Base-by-base conservation (phyloP, 139 green algal genomes). In the Auxenochlorella pyrenoidosa region DNA sequence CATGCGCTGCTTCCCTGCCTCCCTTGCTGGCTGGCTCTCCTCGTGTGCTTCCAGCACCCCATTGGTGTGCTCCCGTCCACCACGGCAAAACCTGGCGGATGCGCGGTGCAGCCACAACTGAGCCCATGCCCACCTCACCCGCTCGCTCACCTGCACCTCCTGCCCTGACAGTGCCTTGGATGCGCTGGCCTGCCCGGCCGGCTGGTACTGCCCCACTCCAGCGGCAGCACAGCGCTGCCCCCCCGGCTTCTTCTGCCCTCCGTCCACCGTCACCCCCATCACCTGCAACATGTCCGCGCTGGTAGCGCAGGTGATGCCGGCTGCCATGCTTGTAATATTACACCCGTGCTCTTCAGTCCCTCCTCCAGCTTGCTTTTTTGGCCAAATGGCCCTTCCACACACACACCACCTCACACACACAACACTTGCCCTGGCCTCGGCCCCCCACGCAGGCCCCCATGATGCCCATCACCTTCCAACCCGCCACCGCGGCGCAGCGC, bases 171-270 rank as follows among this genome's bases (percentile, higher is more conserved):
- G 89, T 30, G 89, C 79, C 0, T 32, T 92, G 6, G 59, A 51
- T 26, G 68, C 24, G 58, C 73, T 92, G 58, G 66, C 36, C 21
- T 93, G 91, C 82, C 91, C 87, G 16, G 26, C 88, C 5, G 87
- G 90, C 16, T 79, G 66, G 32, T 94, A 89, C 70, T 94, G 91
- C 79, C 90, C 91, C 22, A 89, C 71, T 10, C 86, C 90, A 22
- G 77, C 66, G 24, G 59, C 75, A 0, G 24, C 51, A 5, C 78
- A 80, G 4, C 63, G 59, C 71, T 94, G 91, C 75, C 89, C 86
- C 2, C 41, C 88, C 13, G 91, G 90, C 30, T 79, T 40, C 32
- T 94, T 86, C 82, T 94, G 91, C 77, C 38, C 86, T 5, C 34
- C 73, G 16, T 90, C 86, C 38, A 88, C 88, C 4, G 72, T 92